Percentiles rank a stretch among this genome's conserved stretches.
These are phyloP conservation scores for Conidiobolus incongruus DNA, from an alignment of 371 early-diverging fungal genomes.

Conservation along the genomic window DNA sequence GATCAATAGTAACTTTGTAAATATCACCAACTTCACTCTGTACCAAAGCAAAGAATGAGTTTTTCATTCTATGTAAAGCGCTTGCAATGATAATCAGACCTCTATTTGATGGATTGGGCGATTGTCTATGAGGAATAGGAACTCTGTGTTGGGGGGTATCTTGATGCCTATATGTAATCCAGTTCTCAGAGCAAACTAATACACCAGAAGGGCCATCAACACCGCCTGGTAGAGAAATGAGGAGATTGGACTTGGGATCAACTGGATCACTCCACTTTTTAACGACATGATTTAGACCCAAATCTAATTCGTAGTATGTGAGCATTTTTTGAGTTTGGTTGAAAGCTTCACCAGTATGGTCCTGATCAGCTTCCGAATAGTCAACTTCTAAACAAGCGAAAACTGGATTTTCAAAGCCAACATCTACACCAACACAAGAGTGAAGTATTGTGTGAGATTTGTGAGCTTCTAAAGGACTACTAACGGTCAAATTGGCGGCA, in stretches of 20 bases:
- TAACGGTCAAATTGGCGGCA: constrained; percentile 63
- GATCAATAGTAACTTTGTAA: constrained; percentile 81
- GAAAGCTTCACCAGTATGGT: constrained; percentile 53
- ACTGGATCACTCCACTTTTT: constrained; percentile 79
- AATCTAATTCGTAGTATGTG: constrained; percentile 91
- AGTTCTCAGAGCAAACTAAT: constrained; percentile 78
- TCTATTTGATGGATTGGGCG: constrained; percentile 26
- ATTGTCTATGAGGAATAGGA: constrained; percentile 66
- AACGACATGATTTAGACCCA: constrained; percentile 94
- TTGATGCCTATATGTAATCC: constrained; percentile 67
- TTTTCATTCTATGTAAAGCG: constrained; percentile 78
- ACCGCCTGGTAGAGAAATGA: constrained; percentile 82
- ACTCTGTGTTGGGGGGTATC: constrained; percentile 39
- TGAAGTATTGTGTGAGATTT: constrained; percentile 53
- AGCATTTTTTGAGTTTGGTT: constrained; percentile 54
- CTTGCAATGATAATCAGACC: constrained; percentile 54
- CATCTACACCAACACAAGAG: constrained; percentile 73
- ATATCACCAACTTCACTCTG: constrained; percentile 90
- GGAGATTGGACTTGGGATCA: constrained; percentile 45
- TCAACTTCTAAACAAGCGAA: constrained; percentile 86
- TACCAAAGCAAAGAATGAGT: constrained; percentile 62
- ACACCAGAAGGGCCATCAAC: constrained; percentile 93
- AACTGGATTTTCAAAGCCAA: constrained; percentile 94
- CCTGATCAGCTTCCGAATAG: constrained; percentile 65
- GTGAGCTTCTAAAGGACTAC: constrained; percentile 90